phyloP scores from a whole-genome alignment of 306 rosid genomes.

The Alnus rubra region DNA sequence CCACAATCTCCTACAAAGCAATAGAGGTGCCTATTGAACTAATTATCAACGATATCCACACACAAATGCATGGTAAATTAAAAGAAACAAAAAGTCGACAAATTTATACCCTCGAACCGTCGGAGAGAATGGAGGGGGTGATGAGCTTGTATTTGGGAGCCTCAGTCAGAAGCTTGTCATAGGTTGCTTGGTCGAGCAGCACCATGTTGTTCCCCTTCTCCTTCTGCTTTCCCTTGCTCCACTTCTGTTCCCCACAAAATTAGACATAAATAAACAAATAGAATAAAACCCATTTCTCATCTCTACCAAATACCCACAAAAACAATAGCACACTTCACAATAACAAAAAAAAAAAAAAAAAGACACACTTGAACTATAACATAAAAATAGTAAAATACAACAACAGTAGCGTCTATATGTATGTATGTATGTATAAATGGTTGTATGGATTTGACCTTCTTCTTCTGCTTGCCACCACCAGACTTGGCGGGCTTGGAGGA shows the following conservation, averaged over 20 bases:
- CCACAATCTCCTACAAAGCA: background rate
- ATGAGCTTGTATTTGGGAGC: constrained; percentile 73
- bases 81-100: background rate
- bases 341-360: too few relatives aligned
- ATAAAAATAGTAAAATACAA: background rate
- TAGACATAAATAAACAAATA: background rate
- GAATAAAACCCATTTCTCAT: background rate
- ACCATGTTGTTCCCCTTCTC: constrained; percentile 83
- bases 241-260: constrained; percentile 46
- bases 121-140: constrained; percentile 64
- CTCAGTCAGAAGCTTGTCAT: constrained; percentile 60
- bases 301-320: background rate
- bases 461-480: constrained; percentile 79
- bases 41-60: background rate
- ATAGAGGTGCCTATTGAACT: background rate
- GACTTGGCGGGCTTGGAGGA: constrained; percentile 72
- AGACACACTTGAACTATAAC: background rate
- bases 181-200: constrained; percentile 55
- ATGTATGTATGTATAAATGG: background rate
- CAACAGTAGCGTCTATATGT: background rate
- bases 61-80: background rate
- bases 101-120: constrained; percentile 56
- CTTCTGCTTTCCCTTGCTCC: constrained; percentile 82
- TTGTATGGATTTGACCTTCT: constrained; percentile 41
- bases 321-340: background rate